phyloP scores from a whole-genome alignment of 2,329 filamentous ascomycete genomes.

The Colletotrichum kahawae region DNA sequence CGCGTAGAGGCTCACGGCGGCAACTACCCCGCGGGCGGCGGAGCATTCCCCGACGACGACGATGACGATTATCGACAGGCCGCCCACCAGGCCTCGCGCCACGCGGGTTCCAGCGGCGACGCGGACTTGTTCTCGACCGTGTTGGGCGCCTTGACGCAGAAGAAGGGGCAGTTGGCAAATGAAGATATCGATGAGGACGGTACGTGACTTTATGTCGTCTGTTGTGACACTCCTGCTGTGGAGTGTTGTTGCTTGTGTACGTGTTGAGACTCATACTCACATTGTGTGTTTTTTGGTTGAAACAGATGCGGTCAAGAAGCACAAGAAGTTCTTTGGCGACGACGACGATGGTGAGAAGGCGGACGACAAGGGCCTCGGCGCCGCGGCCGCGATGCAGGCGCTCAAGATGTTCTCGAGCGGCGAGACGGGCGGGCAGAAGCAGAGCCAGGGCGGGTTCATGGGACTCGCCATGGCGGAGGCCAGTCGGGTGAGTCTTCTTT shows the following conservation, averaged over 20 bases:
- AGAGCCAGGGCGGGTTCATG: constrained; percentile 79
- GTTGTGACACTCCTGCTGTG: neutral
- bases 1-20: constrained; percentile 36
- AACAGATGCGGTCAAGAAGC: constrained; percentile 71
- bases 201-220: constrained; percentile 27
- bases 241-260: neutral
- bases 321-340: constrained; percentile 74
- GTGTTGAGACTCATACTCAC: neutral
- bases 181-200: constrained; percentile 57
- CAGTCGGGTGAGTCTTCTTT: constrained; percentile 62
- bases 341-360: constrained; percentile 50
- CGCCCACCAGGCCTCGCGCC: constrained; percentile 51
- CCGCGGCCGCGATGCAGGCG: constrained; percentile 81
- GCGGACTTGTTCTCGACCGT: constrained; percentile 54
- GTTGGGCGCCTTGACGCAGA: constrained; percentile 51
- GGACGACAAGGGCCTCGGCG: constrained; percentile 63
- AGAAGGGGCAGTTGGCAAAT: constrained; percentile 51
- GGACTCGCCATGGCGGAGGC: constrained; percentile 89
- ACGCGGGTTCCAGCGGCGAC: constrained; percentile 51
- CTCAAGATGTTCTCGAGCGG: constrained; percentile 78
- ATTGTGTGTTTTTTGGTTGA: neutral
- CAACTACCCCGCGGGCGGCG: constrained; percentile 34
- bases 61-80: constrained; percentile 55
- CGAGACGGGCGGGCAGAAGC: constrained; percentile 44
- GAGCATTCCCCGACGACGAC: constrained; percentile 41